A percentile compares a stretch with the other conserved stretches of the same genome.
Conservation (phyloP, 306 rosid species). For the Notholithocarpus densiflorus region DNA sequence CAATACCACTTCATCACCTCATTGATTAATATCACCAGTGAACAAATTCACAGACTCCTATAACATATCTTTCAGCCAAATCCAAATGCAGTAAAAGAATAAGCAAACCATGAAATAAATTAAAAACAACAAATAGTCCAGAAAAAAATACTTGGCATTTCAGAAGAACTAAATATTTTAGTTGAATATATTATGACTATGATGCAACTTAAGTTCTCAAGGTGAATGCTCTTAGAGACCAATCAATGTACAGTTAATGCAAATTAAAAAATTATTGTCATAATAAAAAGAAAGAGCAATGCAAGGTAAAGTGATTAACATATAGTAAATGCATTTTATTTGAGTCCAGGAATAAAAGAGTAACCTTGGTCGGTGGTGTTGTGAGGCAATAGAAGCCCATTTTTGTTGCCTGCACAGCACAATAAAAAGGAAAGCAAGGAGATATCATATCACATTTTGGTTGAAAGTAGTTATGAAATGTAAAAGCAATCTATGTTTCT, state of each 20-base stretch:
- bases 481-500: neutral
- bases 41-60: neutral
- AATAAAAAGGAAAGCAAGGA: neutral
- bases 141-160: neutral
- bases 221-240: too few species aligned
- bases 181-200: neutral
- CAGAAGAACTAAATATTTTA: neutral
- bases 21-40: neutral
- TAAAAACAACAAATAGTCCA: neutral
- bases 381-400: constrained; percentile 95
- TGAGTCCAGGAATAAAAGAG: neutral
- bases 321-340: too few species aligned
- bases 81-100: neutral
- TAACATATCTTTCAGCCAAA: neutral
- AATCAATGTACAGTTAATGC: too few species aligned
- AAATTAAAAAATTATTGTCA: too few species aligned
- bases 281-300: too few species aligned
- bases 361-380: constrained; percentile 90
- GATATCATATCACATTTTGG: neutral
- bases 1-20: neutral
- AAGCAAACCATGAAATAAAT: neutral
- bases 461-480: neutral
- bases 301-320: too few species aligned
- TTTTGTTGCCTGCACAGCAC: constrained; percentile 69
- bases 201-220: neutral